A percentile compares a stretch with the other conserved stretches of the same genome.
These are phyloP conservation scores for Candida mattraensis DNA, from an alignment of 805 yeast species.

Conservation along the genomic window DNA sequence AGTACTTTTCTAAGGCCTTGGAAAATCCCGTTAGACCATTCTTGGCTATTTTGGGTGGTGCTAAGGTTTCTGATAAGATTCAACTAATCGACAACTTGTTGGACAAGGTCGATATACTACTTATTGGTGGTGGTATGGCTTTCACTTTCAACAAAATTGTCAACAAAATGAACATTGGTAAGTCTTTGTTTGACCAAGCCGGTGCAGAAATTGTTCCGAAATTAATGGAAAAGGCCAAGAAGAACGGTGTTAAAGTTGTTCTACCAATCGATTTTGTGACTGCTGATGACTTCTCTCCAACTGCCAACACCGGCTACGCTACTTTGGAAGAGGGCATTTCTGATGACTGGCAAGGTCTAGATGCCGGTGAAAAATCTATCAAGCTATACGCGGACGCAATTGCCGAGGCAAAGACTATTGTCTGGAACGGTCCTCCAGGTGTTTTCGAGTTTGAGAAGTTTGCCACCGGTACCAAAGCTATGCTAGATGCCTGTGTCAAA, in stretches of 20 bases:
- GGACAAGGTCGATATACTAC: slow-evolving; percentile 91
- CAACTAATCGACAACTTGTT: slow-evolving; percentile 96
- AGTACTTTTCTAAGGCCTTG: slow-evolving; percentile 96
- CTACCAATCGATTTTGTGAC: slow-evolving; percentile 95
- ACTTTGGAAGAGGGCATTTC: slow-evolving; percentile 91
- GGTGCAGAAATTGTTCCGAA: slow-evolving; percentile 95
- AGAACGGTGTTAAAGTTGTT: slow-evolving; percentile 88
- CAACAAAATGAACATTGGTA: slow-evolving; percentile 83
- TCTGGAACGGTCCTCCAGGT: slow-evolving; percentile 99
- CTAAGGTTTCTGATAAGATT: slow-evolving; percentile 98
- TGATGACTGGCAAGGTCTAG: slow-evolving; percentile 93
- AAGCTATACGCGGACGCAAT: slow-evolving; percentile 79
- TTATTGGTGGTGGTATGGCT: slow-evolving; percentile 99
- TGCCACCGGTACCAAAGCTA: slow-evolving; percentile 86
- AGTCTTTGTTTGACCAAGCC: slow-evolving; percentile 87
- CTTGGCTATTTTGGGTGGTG: slow-evolving; percentile 99
- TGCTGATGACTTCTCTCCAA: slow-evolving; percentile 91
- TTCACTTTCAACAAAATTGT: slow-evolving; percentile 97
- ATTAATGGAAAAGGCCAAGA: slow-evolving; percentile 94
- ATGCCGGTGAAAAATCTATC: slow-evolving; percentile 88
- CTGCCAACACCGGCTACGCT: slow-evolving; percentile 83
- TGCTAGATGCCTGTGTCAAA: slow-evolving; percentile 84
- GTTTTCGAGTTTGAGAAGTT: slow-evolving; percentile 96
- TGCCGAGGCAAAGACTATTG: slow-evolving; percentile 92
- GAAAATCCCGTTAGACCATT: slow-evolving; percentile 98